Conservation (phyloP, 2,329 filamentous ascomycete genomes). For the Exophiala calicioides region DNA sequence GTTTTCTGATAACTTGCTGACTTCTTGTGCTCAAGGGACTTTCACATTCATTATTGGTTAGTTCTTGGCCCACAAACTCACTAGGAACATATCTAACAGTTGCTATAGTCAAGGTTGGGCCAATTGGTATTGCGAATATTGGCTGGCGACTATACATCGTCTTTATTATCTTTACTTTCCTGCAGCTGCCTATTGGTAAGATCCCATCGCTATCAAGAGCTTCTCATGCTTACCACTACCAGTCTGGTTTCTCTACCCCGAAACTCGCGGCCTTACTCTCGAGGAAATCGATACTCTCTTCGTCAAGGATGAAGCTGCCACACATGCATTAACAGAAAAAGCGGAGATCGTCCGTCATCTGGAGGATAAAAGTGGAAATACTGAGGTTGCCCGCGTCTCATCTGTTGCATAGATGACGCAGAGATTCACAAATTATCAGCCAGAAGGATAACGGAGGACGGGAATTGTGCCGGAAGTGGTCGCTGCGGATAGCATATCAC, state of each 20-base stretch:
- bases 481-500: no score
- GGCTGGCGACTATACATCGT: conserved; percentile 63
- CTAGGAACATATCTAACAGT: not conserved
- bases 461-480: no score
- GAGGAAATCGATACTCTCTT: conserved; percentile 28
- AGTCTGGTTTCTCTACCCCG: conserved; percentile 67
- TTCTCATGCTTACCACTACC: no score
- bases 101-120: conserved; percentile 56
- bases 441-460: no score
- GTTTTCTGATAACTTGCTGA: conserved; percentile 63
- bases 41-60: conserved; percentile 66
- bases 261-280: conserved; percentile 63
- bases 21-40: conserved; percentile 71
- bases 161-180: conserved; percentile 43
- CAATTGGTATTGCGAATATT: conserved; percentile 42
- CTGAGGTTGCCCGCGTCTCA: not conserved
- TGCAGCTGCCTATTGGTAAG: conserved; percentile 46
- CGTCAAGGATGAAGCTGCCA: conserved; percentile 11
- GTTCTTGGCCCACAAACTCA: not conserved
- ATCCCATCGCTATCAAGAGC: no score
- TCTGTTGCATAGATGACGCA: no score
- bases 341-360: conserved; percentile 13
- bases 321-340: conserved; percentile 11
- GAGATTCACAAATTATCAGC: no score
- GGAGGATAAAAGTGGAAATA: conserved; percentile 11